phyloP scores from a whole-genome alignment of 2,329 filamentous ascomycete genomes.

The Pyrenochaeta sp. region DNA sequence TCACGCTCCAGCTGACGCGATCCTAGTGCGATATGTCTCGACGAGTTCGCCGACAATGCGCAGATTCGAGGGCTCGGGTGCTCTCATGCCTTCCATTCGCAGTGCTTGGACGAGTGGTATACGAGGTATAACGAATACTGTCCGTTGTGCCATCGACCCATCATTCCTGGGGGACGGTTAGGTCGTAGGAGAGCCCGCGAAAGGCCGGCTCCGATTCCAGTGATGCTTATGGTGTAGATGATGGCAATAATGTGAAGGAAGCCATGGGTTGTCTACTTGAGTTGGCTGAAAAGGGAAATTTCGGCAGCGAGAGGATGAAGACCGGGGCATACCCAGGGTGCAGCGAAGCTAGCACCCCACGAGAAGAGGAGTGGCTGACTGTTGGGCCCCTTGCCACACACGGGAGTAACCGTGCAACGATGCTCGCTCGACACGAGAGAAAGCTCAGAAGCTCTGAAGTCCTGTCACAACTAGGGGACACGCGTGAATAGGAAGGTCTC shows the following conservation, averaged over 20 bases:
- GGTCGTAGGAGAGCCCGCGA: slow-evolving; percentile 14
- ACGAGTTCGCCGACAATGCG: slow-evolving; percentile 42
- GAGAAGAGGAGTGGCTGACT: background rate
- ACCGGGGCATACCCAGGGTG: background rate
- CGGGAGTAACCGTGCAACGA: background rate
- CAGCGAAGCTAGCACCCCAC: background rate
- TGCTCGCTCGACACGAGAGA: background rate
- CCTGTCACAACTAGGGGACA: background rate
- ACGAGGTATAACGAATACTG: slow-evolving; percentile 48
- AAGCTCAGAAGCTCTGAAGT: background rate
- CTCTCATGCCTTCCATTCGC: slow-evolving; percentile 48
- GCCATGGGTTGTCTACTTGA: too few relatives aligned
- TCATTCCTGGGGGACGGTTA: slow-evolving; percentile 37
- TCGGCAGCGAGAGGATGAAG: too few relatives aligned
- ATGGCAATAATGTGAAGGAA: too few relatives aligned
- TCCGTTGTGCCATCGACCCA: slow-evolving; percentile 49
- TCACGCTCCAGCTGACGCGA: slow-evolving; percentile 9
- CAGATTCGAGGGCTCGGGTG: slow-evolving; percentile 47
- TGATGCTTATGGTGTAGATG: slow-evolving; percentile 35
- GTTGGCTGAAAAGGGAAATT: too few relatives aligned
- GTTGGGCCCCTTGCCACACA: background rate
- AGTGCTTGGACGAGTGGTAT: slow-evolving; percentile 51
- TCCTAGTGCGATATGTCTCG: slow-evolving; percentile 48
- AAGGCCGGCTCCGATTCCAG: slow-evolving; percentile 19
- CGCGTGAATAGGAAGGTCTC: background rate